Evolutionary conservation across 2,329 filamentous ascomycete species (phyloP).

Genomic region (Ascochyta koolunga): DNA sequence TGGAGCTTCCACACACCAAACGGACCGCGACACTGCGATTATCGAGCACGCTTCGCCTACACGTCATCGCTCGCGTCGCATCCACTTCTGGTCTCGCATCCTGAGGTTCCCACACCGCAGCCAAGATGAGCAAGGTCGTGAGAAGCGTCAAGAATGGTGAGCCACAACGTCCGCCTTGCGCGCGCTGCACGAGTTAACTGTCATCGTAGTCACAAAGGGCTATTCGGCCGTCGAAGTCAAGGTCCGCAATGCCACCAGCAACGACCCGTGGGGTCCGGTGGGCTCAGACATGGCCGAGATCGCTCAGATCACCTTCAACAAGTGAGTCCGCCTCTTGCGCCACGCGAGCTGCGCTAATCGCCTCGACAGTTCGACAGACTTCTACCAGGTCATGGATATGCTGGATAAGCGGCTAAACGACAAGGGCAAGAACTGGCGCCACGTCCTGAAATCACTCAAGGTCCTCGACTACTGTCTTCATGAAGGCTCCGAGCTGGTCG

Average conservation of each 20-base stretch:
- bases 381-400: slow-evolving; percentile 99
- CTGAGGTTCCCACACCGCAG: slow-evolving; percentile 8
- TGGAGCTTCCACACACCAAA: slow-evolving; percentile 16
- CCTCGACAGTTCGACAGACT: slow-evolving; percentile 79
- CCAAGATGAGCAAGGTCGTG: slow-evolving; percentile 91
- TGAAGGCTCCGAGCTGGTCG: slow-evolving; percentile 93
- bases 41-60: slow-evolving; percentile 5
- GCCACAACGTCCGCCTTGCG: slow-evolving; percentile 3
- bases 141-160: slow-evolving; percentile 77
- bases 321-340: slow-evolving; percentile 63
- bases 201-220: slow-evolving; percentile 81
- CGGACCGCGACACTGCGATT: slow-evolving; percentile 7
- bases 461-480: slow-evolving; percentile 98
- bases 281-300: slow-evolving; percentile 99
- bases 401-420: slow-evolving; percentile 97
- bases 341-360: slow-evolving; percentile 33
- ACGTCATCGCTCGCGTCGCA: slow-evolving; percentile 15
- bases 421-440: slow-evolving; percentile 99
- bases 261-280: slow-evolving; percentile 97
- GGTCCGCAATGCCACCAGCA: slow-evolving; percentile 82
- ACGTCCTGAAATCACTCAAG: slow-evolving; percentile 96
- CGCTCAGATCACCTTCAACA: slow-evolving; percentile 96
- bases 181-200: slow-evolving; percentile 1
- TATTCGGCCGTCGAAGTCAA: slow-evolving; percentile 97
- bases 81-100: slow-evolving; percentile 1